Base-by-base conservation (phyloP, 352 stramenopile genomes). In the Globisporangium perplexum region DNA sequence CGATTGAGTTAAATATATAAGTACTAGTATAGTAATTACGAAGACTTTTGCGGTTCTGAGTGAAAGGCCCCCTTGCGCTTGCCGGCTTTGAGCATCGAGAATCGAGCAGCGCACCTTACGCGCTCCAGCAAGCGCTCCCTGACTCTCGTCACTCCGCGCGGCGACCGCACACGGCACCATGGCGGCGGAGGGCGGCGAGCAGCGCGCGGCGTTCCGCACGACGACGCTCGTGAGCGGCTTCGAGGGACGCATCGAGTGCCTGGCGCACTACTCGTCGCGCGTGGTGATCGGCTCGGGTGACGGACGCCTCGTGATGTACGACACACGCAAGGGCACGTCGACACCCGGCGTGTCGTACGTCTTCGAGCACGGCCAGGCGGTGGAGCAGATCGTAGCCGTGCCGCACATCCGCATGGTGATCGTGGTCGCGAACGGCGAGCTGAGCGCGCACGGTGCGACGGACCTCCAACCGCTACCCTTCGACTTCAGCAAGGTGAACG, bases 341-440 rank as follows among this genome's bases (percentile, higher is more conserved):
- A 84, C 66, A 2, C 53, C 69, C 8, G 74, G 73, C 18, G 74
- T 75, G 33, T 82, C 76, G 39, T 78, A 91, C 68, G 71, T 77
- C 56, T 90, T 95, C 52, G 49, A 70, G 26, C 84, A 95, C 57
- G 77, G 80, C 20, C 72, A 86, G 39, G 62, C 74, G 12, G 74
- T 95, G 26, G 75, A 93, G 65, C 82, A 95, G 62, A 63, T 95
- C 47, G 57, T 95, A 23, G 84, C 82, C 7, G 82, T 95, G 50
- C 84, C 84, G 20, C 84, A 95, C 47, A 93, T 95, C 51, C 84
- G 84, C 50, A 91, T 95, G 80, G 71, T 95, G 24, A 81, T 95
- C 38, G 82, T 86, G 1, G 67, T 95, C 20, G 68, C 84, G 12
- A 90, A 95, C 47, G 82, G 83, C 24, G 62, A 88, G 58, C 30